phyloP scores from a whole-genome alignment of 352 stramenopile genomes.

The Pythium insidiosum region DNA sequence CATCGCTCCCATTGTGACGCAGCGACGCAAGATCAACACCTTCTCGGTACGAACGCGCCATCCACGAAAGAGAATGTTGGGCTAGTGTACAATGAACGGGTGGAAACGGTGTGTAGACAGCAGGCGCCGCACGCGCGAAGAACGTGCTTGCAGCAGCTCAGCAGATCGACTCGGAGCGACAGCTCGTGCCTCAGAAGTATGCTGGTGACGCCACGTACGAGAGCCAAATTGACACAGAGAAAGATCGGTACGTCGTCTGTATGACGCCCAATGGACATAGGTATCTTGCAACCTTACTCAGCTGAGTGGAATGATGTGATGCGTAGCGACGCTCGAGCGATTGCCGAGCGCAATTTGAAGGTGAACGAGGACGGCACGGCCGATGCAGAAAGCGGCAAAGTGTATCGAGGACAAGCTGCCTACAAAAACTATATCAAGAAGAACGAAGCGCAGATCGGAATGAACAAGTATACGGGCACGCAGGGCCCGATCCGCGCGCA shows the following conservation, averaged over 20 bases:
- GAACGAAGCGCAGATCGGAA: conserved; percentile 80
- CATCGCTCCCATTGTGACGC: conserved; percentile 14
- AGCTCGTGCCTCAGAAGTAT: conserved; percentile 74
- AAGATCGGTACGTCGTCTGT: conserved; percentile 38
- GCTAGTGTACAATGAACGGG: no score
- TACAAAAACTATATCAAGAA: conserved; percentile 89
- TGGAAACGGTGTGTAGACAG: conserved; percentile 31
- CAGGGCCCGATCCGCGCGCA: conserved; percentile 93
- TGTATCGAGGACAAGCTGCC: conserved; percentile 74
- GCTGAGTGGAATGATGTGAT: no score
- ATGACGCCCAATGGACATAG: no score
- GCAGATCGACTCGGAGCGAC: conserved; percentile 58
- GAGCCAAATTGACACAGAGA: conserved; percentile 76
- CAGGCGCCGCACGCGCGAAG: conserved; percentile 37
- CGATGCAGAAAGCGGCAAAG: conserved; percentile 55
- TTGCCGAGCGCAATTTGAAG: conserved; percentile 75
- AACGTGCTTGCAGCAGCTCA: conserved; percentile 45
- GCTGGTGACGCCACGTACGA: conserved; percentile 79
- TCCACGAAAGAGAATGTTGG: neutral
- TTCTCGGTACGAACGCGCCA: conserved; percentile 31
- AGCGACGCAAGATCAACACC: conserved; percentile 43
- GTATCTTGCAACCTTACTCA: no score
- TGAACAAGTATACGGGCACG: conserved; percentile 89
- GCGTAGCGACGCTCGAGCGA: conserved; percentile 61
- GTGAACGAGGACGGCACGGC: conserved; percentile 62